Evolutionary conservation across 1,284 basidiomycete species (phyloP), one percentile per base, ranked within the genome.

Genomic region (Malassezia obtusa): DNA sequence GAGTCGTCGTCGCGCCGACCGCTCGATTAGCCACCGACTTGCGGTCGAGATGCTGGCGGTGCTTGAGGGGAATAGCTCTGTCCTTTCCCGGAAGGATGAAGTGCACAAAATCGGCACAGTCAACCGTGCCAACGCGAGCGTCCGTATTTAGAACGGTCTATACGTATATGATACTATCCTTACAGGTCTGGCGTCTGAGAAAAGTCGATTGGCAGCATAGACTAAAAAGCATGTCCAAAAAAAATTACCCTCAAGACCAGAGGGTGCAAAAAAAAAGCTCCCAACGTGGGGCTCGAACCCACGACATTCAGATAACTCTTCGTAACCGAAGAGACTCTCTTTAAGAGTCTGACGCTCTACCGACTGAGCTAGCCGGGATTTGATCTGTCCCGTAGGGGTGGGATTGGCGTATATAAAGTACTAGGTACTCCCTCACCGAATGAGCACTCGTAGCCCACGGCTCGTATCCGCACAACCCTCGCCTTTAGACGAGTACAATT

Each of bases 41-140:
- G 76, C 75, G 3, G 58, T 61, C 1, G 76, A 77, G 59, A 66
- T 77, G 30, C 28, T 76, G 19, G 70, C 67, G 8, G 73, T 77
- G 15, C 48, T 76, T 19, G 67, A 72, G 17, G 76, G 76, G 0
- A 69, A 69, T 31, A 66, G 62, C 37, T 64, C 64, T 31, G 75
- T 72, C 7, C 58, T 76, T 35, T 65, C 65, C 30, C 74, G 67
- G 47, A 72, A 73, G 59, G 68, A 74, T 44, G 68, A 74, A 49
- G 71, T 81, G 47, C 89, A 91, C 72, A 80, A 78, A 64, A 66
- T 80, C 33, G 89, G 84, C 1, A 85, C 84, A 78, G 79, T 85
- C 31, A 87, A 87, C 75, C 83, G 89, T 86, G 62, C 64, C n/a
- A 72, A 72, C 48, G 61, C 66, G 26, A 51, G 60, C 35, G 64